phyloP scores from a whole-genome alignment of 768 basidiomycete species.

The Kockovaella imperatae region DNA sequence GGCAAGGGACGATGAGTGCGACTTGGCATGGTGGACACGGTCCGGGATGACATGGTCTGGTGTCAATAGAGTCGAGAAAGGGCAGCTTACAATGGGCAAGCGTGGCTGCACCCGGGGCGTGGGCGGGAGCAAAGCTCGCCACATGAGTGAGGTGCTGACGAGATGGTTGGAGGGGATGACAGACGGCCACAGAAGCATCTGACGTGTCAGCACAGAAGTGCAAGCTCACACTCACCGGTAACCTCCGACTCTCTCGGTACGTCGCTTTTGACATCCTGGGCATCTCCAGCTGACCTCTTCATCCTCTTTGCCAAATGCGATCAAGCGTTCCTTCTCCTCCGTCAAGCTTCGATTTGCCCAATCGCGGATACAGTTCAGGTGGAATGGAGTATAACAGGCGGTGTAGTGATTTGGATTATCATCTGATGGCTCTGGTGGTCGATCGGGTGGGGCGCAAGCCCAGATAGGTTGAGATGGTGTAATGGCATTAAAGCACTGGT shows the following conservation, averaged over 20 bases:
- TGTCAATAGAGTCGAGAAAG: background rate
- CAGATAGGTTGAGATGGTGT: constrained; percentile 73
- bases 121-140: constrained; percentile 42
- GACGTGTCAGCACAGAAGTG: constrained; percentile 54
- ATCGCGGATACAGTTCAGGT: constrained; percentile 75
- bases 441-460: constrained; percentile 60
- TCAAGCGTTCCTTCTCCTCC: constrained; percentile 62
- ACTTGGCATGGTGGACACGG: constrained; percentile 91
- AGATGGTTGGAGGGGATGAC: constrained; percentile 18
- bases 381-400: constrained; percentile 79
- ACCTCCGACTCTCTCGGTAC: constrained; percentile 56
- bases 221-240: constrained; percentile 73
- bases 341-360: constrained; percentile 72
- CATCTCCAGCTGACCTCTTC: constrained; percentile 67
- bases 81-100: constrained; percentile 57
- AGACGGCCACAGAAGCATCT: constrained; percentile 31
- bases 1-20: constrained; percentile 66
- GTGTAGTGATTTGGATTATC: constrained; percentile 12
- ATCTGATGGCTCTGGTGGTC: constrained; percentile 46
- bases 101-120: constrained; percentile 57
- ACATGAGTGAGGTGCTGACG: constrained; percentile 44
- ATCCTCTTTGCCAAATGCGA: constrained; percentile 56
- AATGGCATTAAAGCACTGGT: constrained; percentile 71
- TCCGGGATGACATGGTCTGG: constrained; percentile 71
- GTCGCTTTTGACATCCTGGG: constrained; percentile 79